Evolutionary conservation across 441 rosid genomes (phyloP).

Genomic region (Adansonia gregorii): DNA sequence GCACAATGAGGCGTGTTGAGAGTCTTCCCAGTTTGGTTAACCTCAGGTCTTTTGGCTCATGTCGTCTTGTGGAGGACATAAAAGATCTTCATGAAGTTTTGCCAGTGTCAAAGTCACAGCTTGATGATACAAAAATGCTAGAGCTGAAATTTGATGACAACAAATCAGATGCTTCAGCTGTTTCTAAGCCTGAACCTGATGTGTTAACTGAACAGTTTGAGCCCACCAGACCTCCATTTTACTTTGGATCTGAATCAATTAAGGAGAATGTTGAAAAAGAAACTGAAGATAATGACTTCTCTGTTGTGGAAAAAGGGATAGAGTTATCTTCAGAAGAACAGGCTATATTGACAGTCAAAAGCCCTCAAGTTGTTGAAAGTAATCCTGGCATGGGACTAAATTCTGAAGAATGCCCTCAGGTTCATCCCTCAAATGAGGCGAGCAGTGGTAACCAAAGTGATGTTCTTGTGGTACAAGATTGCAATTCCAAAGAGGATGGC

Average conservation of each 20-base stretch:
- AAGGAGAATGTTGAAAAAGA: constrained; percentile 41
- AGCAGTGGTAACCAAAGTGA: constrained; percentile 27
- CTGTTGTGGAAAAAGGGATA: constrained; percentile 46
- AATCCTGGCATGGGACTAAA: constrained; percentile 29
- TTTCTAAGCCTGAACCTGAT: constrained; percentile 46
- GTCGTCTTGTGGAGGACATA: constrained; percentile 52
- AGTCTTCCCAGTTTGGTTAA: constrained; percentile 51
- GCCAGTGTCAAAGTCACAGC: constrained; percentile 54
- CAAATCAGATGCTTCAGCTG: constrained; percentile 45
- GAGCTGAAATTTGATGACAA: constrained; percentile 61
- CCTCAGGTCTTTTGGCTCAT: constrained; percentile 34
- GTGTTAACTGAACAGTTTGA: constrained; percentile 42
- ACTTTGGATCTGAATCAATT: constrained; percentile 30
- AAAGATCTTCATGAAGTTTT: constrained; percentile 82
- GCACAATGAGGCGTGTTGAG: constrained; percentile 43
- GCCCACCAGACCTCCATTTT: constrained; percentile 38
- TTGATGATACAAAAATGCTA: constrained; percentile 40
- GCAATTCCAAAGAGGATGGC: constrained; percentile 37
- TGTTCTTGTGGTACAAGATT: constrained; percentile 35
- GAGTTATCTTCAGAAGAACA: constrained; percentile 41
- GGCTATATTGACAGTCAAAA: constrained; percentile 28
- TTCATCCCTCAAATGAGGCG: constrained; percentile 34
- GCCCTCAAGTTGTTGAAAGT: constrained; percentile 37
- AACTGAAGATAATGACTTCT: constrained; percentile 46
- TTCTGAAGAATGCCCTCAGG: constrained; percentile 40